phyloP scores from a whole-genome alignment of 148 eudicot genomes.

The Persicaria tinctoria region DNA sequence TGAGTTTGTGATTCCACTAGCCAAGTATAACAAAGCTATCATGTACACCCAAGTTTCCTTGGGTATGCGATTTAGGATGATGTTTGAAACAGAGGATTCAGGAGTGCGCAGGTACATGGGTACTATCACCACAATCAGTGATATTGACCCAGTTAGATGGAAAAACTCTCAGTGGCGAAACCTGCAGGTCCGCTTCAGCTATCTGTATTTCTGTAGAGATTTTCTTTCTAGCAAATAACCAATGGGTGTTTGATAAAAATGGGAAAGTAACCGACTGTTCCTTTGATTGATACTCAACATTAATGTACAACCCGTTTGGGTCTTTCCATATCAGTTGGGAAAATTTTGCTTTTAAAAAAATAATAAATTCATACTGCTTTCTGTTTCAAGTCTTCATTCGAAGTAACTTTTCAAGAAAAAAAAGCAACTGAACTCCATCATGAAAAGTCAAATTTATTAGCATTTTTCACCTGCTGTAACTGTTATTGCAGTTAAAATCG shows the following conservation, averaged over 20 bases:
- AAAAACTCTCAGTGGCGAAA: constrained; percentile 94
- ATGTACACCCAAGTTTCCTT: constrained; percentile 86
- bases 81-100: constrained; percentile 97
- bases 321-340: neutral
- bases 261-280: too few relatives aligned
- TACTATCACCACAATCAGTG: constrained; percentile 75
- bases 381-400: too few relatives aligned
- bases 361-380: neutral
- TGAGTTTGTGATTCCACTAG: constrained; percentile 92
- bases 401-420: too few relatives aligned
- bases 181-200: constrained; percentile 54
- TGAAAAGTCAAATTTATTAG: neutral
- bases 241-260: neutral
- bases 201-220: neutral
- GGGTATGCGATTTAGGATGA: constrained; percentile 98
- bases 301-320: too few relatives aligned
- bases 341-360: too few relatives aligned
- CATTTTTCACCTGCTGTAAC: neutral
- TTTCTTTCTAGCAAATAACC: neutral
- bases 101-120: constrained; percentile 97
- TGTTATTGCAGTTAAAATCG: neutral
- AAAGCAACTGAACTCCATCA: too few relatives aligned
- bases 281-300: too few relatives aligned
- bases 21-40: constrained; percentile 86
- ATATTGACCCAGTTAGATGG: constrained; percentile 82